Evolutionary conservation across 768 basidiomycete genomes (phyloP), one percentile per base, ranked within the genome.

Genomic region (Russula foetens): DNA sequence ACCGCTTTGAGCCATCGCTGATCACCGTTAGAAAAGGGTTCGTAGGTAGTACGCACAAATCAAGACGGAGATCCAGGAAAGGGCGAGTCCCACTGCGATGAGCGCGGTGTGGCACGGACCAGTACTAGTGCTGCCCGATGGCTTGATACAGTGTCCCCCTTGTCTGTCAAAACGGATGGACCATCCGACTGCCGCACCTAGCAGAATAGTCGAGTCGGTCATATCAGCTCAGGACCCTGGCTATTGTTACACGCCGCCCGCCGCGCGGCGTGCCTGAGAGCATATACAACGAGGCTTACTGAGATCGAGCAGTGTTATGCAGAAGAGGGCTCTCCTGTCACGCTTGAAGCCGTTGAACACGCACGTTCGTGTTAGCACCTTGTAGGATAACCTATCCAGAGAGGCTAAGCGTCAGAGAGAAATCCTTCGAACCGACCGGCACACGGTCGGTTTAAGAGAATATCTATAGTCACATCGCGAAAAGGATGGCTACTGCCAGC

Each of bases 311-410:
- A 53, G 9, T 29, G 56, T 15, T 24, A 62, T 56, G 41, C 14
- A 24, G 31, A 43, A 17, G 33, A 62, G 39, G 39, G 5, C 38
- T n/a, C 8, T 31, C 31, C 31, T 46, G 21, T 62, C 61, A 11
- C 15, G 26, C 46, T 57, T 62, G 31, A 43, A 7, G 7, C 48
- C 28, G 23, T 58, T 58, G 45, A 58, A 62, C 17, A 58, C 50
- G 7, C 51, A 62, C 3, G 56, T 31, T 17, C 51, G 44, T 56
- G 28, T 19, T 23, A 62, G 14, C 14, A 26, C 4, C 29, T 58
- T 62, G n/a, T 46, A 62, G n/a, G 43, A 43, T 14, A 58, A 26
- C 44, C 60, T 62, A 26, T n/a, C n/a, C n/a, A n/a, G n/a, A 26
- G 19, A 21, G 26, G 7, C 21, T 9, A 3, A 21, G 8, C 7